Base-by-base conservation (phyloP, 2,329 filamentous ascomycete species). In the Colletotrichum gigasporum region DNA sequence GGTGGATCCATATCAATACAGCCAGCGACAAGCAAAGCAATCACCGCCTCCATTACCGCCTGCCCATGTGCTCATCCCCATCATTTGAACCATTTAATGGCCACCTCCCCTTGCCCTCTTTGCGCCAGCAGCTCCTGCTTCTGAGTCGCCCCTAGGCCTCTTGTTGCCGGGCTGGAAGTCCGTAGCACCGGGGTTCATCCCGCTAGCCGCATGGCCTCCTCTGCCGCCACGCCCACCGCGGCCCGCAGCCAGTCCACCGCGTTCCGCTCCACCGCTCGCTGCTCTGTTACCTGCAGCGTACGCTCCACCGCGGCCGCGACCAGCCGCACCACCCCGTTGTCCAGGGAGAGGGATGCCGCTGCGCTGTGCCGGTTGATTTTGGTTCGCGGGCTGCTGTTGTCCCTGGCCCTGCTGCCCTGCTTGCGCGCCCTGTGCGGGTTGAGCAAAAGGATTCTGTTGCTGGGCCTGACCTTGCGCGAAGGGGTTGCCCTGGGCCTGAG, bases 131-230 rank as follows among this genome's bases (percentile, higher is more conserved):
- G 74, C 79, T 3, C 77, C 78, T 20, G 67, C 73, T 52, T 82
- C 80, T 0, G 76, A 78, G 57, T 89, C 86, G 50, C 87, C 85
- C 55, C 86, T 79, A 12, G 84, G 81, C 26, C 86, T 80, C 75
- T 89, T 88, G 68, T 81, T 85, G 4, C 86, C 85, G 8, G 84
- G 82, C 41, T 87, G 85, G 68, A 87, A 84, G 60, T 89, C 87
- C 50, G 81, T 78, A 9, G 83, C 86, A 11, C 76, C 76, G 1
- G 83, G 80, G 67, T 85, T 88, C 69, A 88, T 69, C 11, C 34
- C 3, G 10, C 63, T 77, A 5, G 73, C 71, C 5, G 71, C 71
- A 35, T 83, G 78, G 30, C 79, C 76, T 22, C 79, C 78, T 39
- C 79, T 69, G 24, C 83, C 82, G 44, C 84, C 78, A 47, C 77